Percentiles rank a stretch among this genome's conserved stretches.
These are phyloP conservation scores for Dichomitus squalens DNA, from an alignment of 1,284 basidiomycete genomes.

Conservation along the genomic window DNA sequence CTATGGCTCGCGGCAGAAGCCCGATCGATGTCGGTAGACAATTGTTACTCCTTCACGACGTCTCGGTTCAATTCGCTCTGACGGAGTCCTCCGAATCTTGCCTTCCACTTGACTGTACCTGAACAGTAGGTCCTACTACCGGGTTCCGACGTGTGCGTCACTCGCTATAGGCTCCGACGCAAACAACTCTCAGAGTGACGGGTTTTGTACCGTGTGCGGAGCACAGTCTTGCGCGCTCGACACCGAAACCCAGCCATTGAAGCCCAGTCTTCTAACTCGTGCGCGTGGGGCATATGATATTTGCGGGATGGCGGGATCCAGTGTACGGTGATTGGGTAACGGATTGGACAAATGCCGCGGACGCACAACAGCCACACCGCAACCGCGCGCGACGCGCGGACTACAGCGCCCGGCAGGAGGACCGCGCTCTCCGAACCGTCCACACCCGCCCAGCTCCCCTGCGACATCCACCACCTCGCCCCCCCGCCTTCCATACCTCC, in stretches of 20 bases:
- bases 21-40: neutral
- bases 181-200: too few relatives aligned
- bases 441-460: neutral
- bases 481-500: neutral
- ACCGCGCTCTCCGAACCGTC: neutral
- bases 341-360: conserved; percentile 3
- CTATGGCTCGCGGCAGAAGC: neutral
- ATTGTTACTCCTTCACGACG: neutral
- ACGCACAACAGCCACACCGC: conserved; percentile 4
- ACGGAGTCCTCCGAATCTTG: neutral
- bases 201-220: too few relatives aligned
- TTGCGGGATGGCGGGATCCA: too few relatives aligned
- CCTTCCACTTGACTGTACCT: too few relatives aligned
- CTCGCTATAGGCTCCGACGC: too few relatives aligned
- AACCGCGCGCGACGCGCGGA: neutral
- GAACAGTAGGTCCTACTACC: too few relatives aligned
- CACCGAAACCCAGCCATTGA: too few relatives aligned
- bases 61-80: neutral
- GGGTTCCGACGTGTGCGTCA: too few relatives aligned
- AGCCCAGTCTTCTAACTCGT: too few relatives aligned
- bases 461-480: neutral
- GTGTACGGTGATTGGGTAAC: too few relatives aligned
- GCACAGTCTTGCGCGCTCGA: too few relatives aligned
- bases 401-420: neutral
- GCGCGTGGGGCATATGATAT: too few relatives aligned